Base-by-base conservation (phyloP, 768 basidiomycete genomes). In the Rhizopogon vesiculosus region DNA sequence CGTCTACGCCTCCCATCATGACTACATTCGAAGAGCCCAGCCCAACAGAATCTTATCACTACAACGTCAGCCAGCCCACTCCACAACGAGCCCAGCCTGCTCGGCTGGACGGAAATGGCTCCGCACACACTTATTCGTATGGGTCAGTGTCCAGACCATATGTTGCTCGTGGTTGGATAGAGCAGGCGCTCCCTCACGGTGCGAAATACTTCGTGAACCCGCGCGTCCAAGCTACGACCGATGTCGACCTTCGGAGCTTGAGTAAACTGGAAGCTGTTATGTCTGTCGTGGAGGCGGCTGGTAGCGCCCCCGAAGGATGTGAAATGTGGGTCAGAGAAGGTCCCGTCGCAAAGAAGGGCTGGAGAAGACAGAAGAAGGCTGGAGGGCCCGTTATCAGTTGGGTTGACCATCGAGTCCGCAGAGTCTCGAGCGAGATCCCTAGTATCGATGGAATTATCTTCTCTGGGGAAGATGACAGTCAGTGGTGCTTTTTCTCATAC, bases 131-230 rank as follows among this genome's bases (percentile, higher is more conserved):
- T 49, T 60, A 67, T 18, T 25, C 59, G 10, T 69, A 69, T 39
- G 69, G 69, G 12, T 61, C 69, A 12, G 59, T 69, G 2, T 53
- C 60, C 0, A 59, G 59, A 0, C 68, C 64, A 0, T 63, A 68
- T 35, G 45, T 55, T 29, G 40, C 15, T 16, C 78, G 85, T 18
- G 91, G 91, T 3, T 92, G 90, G 90, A 74, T 81, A 46, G 87
- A 86, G 63, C 83, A 88, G 64, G 74, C 79, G 19, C 80, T 93
- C n/a, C 90, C 91, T 1, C 87, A 91, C 61, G 82, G 81, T 9
- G 71, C 79, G 4, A 72, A 80, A 38, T 93, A 93, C 70, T 93
- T 84, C 62, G 78, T 81, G 43, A 87, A 90, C 63, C 79, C 81
- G 3, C 80, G 77, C 12, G 69, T 78, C 39, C 81, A 78, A 42